A percentile compares a stretch with the other conserved stretches of the same genome.
These are phyloP conservation scores for Fomitopsis serialis DNA, from an alignment of 768 basidiomycete species.

Conservation along the genomic window DNA sequence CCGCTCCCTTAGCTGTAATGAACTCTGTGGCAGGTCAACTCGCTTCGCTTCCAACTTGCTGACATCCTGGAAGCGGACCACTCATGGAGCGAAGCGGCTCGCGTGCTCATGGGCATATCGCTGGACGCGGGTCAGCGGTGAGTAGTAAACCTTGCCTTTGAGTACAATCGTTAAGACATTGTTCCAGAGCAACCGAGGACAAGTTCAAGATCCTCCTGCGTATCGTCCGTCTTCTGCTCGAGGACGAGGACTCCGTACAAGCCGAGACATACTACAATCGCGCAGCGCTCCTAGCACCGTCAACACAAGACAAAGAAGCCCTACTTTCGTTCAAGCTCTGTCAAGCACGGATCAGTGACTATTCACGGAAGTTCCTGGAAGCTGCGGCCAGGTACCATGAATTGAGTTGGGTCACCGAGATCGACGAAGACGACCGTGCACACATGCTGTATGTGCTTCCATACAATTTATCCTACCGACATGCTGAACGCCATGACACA, in stretches of 20 bases:
- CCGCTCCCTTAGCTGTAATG: neutral
- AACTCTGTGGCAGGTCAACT: constrained; percentile 58
- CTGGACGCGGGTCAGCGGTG: constrained; percentile 87
- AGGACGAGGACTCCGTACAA: constrained; percentile 94
- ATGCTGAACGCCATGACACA: constrained; percentile 24
- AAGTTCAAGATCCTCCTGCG: constrained; percentile 90
- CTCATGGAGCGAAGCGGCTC: constrained; percentile 91
- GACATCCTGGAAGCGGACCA: constrained; percentile 86
- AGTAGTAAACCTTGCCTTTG: constrained; percentile 9
- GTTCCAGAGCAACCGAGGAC: constrained; percentile 53
- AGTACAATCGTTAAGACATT: neutral
- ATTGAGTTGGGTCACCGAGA: constrained; percentile 82
- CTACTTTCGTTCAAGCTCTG: constrained; percentile 84
- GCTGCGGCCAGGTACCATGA: constrained; percentile 94
- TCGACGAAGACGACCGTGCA: constrained; percentile 89
- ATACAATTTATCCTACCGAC: neutral
- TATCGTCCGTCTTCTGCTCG: constrained; percentile 88
- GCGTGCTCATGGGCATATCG: constrained; percentile 87
- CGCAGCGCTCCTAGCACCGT: constrained; percentile 84
- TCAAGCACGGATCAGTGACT: constrained; percentile 93
- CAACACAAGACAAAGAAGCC: constrained; percentile 72
- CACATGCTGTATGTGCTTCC: constrained; percentile 72
- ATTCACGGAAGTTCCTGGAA: constrained; percentile 87
- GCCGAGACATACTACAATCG: constrained; percentile 99
- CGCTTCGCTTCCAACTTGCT: constrained; percentile 83